A percentile compares a stretch with the other conserved stretches of the same genome.
Conservation (phyloP, 257 asterid genomes). For the Vinca minor region DNA sequence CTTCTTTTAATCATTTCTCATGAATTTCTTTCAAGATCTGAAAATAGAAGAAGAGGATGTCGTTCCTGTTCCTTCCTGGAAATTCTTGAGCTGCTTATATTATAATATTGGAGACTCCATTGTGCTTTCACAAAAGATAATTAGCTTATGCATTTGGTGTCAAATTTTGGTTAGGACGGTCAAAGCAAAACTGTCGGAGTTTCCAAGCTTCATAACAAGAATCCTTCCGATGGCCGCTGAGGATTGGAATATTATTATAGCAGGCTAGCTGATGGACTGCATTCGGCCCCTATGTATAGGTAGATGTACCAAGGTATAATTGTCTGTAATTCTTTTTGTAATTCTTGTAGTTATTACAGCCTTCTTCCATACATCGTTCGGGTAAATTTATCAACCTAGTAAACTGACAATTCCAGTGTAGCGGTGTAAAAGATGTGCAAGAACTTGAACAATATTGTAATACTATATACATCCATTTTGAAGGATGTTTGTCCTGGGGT, state of each 20-base stretch:
- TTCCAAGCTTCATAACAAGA: not conserved
- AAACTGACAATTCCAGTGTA: not conserved
- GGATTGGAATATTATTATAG: not conserved
- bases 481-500: not conserved
- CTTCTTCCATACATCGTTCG: not conserved
- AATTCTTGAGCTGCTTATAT: not conserved
- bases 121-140: not conserved
- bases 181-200: not conserved
- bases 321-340: not conserved
- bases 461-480: not conserved
- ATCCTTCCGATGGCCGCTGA: constrained; percentile 1
- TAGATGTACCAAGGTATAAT: constrained; percentile 11
- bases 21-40: constrained; percentile 1
- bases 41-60: not conserved
- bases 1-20: not conserved
- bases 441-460: not conserved
- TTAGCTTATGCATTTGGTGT: not conserved
- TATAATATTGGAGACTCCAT: not conserved
- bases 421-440: not conserved
- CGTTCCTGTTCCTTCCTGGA: not conserved
- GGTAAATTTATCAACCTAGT: not conserved
- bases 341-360: constrained; percentile 4
- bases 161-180: constrained; percentile 9
- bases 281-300: constrained; percentile 5
- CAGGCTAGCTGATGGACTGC: constrained; percentile 2